These are phyloP conservation scores for Heliamphora exappendiculata DNA, from an alignment of 148 eudicot species.

Conservation along the genomic window DNA sequence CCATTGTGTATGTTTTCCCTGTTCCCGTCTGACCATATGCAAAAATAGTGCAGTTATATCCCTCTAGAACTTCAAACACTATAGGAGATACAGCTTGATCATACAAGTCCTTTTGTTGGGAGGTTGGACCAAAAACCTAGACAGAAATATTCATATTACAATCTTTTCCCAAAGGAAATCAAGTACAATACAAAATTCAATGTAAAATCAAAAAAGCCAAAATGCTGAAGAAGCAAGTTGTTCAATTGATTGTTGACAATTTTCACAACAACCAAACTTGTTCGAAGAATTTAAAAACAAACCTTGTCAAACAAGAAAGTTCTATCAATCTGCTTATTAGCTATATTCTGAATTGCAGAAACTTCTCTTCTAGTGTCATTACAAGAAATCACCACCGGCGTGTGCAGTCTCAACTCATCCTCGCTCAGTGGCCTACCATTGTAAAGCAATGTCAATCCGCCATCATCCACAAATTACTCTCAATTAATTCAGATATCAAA, in stretches of 20 bases:
- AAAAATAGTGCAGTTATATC: slow-evolving; percentile 96
- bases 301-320: slow-evolving; percentile 91
- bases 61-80: slow-evolving; percentile 91
- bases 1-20: slow-evolving; percentile 98
- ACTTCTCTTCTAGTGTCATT: slow-evolving; percentile 87
- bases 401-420: slow-evolving; percentile 68
- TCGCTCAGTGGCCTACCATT: slow-evolving; percentile 71
- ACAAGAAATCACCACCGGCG: slow-evolving; percentile 77
- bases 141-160: slow-evolving; percentile 15
- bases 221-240: not conserved
- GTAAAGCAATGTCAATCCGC: slow-evolving; percentile 7
- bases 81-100: slow-evolving; percentile 85
- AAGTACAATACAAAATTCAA: not conserved
- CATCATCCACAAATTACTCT: not conserved
- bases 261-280: too few species aligned
- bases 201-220: not conserved
- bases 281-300: slow-evolving; percentile 3
- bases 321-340: slow-evolving; percentile 94
- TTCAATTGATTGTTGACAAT: not conserved
- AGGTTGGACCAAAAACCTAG: slow-evolving; percentile 91
- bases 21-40: slow-evolving; percentile 99
- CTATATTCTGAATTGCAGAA: slow-evolving; percentile 78
- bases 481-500: not conserved
- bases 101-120: slow-evolving; percentile 80
- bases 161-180: not conserved